A percentile compares a stretch with the other conserved stretches of the same genome.
Conservation (phyloP, 176 grass and related monocot genomes). For the Aechmea fasciata region DNA sequence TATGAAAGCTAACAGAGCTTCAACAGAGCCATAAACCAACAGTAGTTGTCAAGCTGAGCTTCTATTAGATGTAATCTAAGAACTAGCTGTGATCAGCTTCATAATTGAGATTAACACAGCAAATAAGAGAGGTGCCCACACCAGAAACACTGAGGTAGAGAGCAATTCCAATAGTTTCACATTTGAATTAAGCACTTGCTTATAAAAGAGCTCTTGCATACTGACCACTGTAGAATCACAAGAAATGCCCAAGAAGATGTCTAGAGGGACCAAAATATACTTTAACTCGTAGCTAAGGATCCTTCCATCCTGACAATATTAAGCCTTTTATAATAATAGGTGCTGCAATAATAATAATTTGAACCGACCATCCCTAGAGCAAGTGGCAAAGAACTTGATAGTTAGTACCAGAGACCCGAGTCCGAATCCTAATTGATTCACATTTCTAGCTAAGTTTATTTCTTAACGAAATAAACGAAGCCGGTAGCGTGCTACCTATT, state of each 20-base stretch:
- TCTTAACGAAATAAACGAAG: too few relatives aligned
- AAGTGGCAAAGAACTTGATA: too few relatives aligned
- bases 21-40: slow-evolving; percentile 57
- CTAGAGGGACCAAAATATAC: slow-evolving; percentile 81
- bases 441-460: too few relatives aligned
- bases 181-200: slow-evolving; percentile 40
- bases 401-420: too few relatives aligned
- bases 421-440: too few relatives aligned
- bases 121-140: slow-evolving; percentile 60
- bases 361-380: too few relatives aligned
- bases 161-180: slow-evolving; percentile 77
- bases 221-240: slow-evolving; percentile 77
- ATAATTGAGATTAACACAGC: slow-evolving; percentile 51
- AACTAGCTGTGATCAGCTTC: slow-evolving; percentile 61
- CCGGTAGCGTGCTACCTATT: too few relatives aligned
- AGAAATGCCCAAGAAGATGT: slow-evolving; percentile 58
- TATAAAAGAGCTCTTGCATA: slow-evolving; percentile 96
- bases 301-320: background rate
- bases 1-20: slow-evolving; percentile 53
- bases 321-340: background rate
- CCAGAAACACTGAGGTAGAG: slow-evolving; percentile 88
- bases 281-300: slow-evolving; percentile 12
- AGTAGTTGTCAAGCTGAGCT: slow-evolving; percentile 52
- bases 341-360: background rate
- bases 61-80: slow-evolving; percentile 64